Conservation (phyloP, 768 basidiomycete species). For the Pleurotus platypus region DNA sequence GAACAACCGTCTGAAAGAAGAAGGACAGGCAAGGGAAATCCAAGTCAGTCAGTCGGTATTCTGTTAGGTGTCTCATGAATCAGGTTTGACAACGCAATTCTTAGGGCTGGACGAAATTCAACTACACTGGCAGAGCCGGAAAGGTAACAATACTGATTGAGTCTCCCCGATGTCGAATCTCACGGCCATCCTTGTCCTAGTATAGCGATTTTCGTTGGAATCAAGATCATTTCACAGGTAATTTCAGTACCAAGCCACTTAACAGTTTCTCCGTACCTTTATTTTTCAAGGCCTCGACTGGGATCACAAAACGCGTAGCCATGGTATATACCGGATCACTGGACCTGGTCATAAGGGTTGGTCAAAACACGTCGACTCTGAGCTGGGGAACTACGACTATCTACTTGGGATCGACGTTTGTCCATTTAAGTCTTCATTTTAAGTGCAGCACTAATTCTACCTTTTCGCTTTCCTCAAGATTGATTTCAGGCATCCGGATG, state of each 20-base stretch:
- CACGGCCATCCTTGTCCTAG: conserved; percentile 28
- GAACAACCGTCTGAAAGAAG: conserved; percentile 58
- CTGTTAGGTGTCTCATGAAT: neutral
- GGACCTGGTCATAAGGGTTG: conserved; percentile 69
- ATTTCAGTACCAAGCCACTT: neutral
- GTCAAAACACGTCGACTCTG: conserved; percentile 76
- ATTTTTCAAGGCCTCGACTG: conserved; percentile 68
- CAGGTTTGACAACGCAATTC: conserved; percentile 5
- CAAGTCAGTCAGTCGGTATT: conserved; percentile 40
- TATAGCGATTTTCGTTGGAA: conserved; percentile 74
- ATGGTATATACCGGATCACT: conserved; percentile 70
- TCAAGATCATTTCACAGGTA: conserved; percentile 78
- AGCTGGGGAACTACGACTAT: conserved; percentile 88
- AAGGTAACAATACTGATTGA: conserved; percentile 41
- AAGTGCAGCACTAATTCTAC: neutral
- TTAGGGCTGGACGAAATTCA: conserved; percentile 85
- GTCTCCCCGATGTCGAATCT: neutral
- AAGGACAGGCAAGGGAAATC: conserved; percentile 60
- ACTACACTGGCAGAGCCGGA: conserved; percentile 72
- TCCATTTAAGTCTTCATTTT: neutral
- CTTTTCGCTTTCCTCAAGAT: conserved; percentile 43
- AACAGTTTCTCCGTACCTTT: neutral
- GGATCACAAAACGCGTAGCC: conserved; percentile 64
- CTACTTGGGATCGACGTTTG: conserved; percentile 70
- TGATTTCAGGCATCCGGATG: conserved; percentile 80